These are phyloP conservation scores for Cyclotella baltica DNA, from an alignment of 108 stramenopile species.

Conservation along the genomic window DNA sequence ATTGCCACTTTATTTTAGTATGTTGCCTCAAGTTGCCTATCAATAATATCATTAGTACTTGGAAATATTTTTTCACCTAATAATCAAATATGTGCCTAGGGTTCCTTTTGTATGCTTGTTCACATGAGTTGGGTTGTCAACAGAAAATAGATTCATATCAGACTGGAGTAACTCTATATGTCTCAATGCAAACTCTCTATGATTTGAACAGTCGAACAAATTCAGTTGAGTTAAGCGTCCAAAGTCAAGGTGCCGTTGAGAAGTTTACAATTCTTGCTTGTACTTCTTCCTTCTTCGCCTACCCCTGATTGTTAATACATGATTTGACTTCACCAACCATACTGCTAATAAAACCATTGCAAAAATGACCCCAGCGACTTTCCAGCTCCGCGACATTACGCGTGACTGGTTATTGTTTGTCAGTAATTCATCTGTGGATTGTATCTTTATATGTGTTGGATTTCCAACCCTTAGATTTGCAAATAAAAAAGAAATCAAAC, in stretches of 20 bases:
- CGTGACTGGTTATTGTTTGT: neutral
- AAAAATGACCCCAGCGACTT: conserved; percentile 4
- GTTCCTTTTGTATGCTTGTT: no score
- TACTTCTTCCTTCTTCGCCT: conserved; percentile 8
- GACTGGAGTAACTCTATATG: no score
- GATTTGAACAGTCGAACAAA: neutral
- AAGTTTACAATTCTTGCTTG: neutral
- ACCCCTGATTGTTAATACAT: neutral
- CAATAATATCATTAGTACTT: no score
- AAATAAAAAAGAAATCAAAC: neutral
- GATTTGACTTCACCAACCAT: conserved; percentile 8
- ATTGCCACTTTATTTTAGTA: no score
- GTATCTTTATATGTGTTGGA: conserved; percentile 37
- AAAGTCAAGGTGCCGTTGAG: neutral
- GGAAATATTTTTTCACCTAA: no score
- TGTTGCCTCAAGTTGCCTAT: no score
- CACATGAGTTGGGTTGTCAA: no score
- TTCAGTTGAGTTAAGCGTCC: neutral
- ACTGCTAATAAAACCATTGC: neutral
- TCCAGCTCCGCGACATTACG: conserved; percentile 25
- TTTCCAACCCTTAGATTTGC: conserved; percentile 18
- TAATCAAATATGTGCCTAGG: no score
- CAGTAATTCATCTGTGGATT: neutral
- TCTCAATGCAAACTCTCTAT: no score
- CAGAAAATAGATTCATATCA: no score